Base-by-base conservation (phyloP, 306 rosid species). In the Pterocarpus macrocarpus region DNA sequence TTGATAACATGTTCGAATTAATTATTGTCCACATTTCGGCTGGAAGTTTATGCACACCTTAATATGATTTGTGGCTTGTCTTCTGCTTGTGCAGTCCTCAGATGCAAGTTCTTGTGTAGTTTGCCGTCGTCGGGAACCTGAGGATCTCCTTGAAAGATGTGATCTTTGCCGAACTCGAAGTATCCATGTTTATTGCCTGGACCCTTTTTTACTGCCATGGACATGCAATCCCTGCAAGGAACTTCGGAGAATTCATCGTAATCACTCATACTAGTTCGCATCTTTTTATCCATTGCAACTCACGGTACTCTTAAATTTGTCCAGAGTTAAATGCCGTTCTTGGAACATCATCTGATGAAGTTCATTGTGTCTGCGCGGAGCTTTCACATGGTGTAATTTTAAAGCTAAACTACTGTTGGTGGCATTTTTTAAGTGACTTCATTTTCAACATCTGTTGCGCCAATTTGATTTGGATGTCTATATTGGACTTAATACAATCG, bases 151-250 rank as follows among this genome's bases (percentile, higher is more conserved):
- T 39, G 69, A 93, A 63, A 82, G 70, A 67, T 95, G 99, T 33
- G 69, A 80, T 69, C 63, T 80, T 71, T 86, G 89, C 84, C 78
- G 43, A 5, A 11, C 35, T 80, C 85, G 78, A 86, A 77, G 65
- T 64, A 83, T 86, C 80, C 89, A 86, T 79, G 57, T 82, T 33
- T 93, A 93, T 80, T 95, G 99, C 89, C 88, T 93, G 88, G 97
- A 95, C 85, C 99, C 97, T 53, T 88, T 86, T 35, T 78, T 89
- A 72, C 30, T 79, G 50, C 94, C 97, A 15, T 95, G 99, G 99
- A 86, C 89, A 44, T 95, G 99, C 89, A 78, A 34, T 62, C 90
- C 82, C 86, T 95, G 99, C 86, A 93, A 84, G 65, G 94, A 95
- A 61, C 92, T 92, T 47, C 89, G 75, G 75, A 86, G 75, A 83